Base-by-base conservation (phyloP, 768 basidiomycete genomes). In the Mycena latifolia region DNA sequence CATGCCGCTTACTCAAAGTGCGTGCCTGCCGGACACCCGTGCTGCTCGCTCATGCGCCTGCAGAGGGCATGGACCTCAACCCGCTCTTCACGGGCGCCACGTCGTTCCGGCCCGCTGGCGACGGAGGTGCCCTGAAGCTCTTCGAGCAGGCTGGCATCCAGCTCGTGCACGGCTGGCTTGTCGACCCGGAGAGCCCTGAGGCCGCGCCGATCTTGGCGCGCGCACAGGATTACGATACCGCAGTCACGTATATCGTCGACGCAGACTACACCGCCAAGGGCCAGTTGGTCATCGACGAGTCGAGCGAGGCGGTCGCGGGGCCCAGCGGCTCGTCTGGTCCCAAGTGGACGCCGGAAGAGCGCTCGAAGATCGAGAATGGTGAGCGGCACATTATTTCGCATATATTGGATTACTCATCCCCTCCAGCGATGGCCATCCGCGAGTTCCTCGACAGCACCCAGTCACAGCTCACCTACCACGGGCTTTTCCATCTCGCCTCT, bases 31-130 rank as follows among this genome's bases (percentile, higher is more conserved):
- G 31, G 35, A 22, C 12, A 56, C 31, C 25, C 24, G n/a, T 24
- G 58, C 9, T 46, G 59, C 45, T 56, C 37, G 35, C 55, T 59
- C 17, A 48, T 10, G 29, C 47, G 15, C 50, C 50, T 63, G 47
- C 43, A 94, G 92, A 88, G 84, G 96, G 96, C 15, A 92, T 98
- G 84, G 92, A 96, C 73, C 81, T 98, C 48, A 95, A 98, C 71
- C 94, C 95, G 1, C 77, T 89, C 0, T 98, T 98, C 75, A 92
- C 89, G 0, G 85, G 85, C 0, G 74, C 89, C 9, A 86, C 85
- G 2, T 84, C 88, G 0, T 96, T 96, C 75, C 82, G 86, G 15
- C 91, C 93, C 2, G 80, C 81, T 11, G 86, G 85, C 1, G 83
- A 84, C 29, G 88, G 88, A 0, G 94, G 93, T 2, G 96, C 94